Evolutionary conservation across 371 early-diverging fungal species (phyloP).

Genomic region (Mortierella sp.): DNA sequence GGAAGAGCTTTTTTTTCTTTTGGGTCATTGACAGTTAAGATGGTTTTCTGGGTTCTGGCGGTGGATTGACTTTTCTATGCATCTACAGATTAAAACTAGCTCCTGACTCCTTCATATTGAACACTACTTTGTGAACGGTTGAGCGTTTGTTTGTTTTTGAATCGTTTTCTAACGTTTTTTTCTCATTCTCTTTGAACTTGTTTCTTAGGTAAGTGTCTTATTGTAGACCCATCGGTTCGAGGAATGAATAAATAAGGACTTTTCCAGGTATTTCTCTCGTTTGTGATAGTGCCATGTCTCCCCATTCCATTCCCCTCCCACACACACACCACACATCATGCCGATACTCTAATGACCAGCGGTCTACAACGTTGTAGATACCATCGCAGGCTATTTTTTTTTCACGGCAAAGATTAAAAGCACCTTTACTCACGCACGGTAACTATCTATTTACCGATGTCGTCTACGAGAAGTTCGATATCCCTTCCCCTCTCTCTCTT

Average conservation of each 20-base stretch:
- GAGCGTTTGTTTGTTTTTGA: background rate
- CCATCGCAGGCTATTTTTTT: slow-evolving; percentile 58
- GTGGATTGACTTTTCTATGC: slow-evolving; percentile 47
- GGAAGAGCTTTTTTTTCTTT: background rate
- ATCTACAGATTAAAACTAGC: slow-evolving; percentile 56
- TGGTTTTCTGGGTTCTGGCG: slow-evolving; percentile 15
- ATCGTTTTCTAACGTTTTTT: slow-evolving; percentile 1
- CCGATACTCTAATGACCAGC: slow-evolving; percentile 59
- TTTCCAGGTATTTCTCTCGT: background rate
- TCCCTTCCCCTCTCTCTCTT: background rate
- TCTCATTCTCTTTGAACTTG: background rate
- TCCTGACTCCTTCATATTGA: slow-evolving; percentile 42
- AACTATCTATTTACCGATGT: slow-evolving; percentile 35
- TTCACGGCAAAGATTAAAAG: slow-evolving; percentile 59
- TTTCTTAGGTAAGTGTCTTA: slow-evolving; percentile 35
- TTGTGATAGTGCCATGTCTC: background rate
- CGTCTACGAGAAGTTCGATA: slow-evolving; percentile 60
- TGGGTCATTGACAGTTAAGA: background rate
- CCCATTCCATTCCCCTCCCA: background rate
- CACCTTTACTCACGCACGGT: slow-evolving; percentile 57
- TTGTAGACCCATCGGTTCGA: slow-evolving; percentile 16
- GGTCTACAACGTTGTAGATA: slow-evolving; percentile 19
- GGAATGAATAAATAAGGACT: slow-evolving; percentile 14
- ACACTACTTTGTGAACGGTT: background rate
- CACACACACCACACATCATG: slow-evolving; percentile 22